Conservation (phyloP, 1,139 yeast species). For the Waltiozyma sp. region DNA sequence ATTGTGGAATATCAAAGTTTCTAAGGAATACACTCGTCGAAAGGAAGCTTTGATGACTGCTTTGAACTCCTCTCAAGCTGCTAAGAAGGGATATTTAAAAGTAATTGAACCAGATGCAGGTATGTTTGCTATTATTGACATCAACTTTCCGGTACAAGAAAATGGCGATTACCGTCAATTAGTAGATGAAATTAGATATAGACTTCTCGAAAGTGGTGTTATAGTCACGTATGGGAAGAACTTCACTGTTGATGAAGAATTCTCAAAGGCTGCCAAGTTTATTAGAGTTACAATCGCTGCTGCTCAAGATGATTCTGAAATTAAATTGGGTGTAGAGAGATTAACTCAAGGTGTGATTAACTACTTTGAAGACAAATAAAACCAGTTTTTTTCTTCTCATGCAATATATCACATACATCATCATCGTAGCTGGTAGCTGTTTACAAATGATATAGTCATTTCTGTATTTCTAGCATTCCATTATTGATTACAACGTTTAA, state of each 20-base stretch:
- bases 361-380: constrained; percentile 25
- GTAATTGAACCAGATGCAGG: constrained; percentile 62
- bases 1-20: constrained; percentile 39
- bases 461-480: background rate
- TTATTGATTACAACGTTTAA: background rate
- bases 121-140: constrained; percentile 56
- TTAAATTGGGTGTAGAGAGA: constrained; percentile 37
- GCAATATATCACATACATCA: no score
- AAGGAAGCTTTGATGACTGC: constrained; percentile 35
- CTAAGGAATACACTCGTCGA: constrained; percentile 45
- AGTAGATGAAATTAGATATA: constrained; percentile 20
- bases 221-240: constrained; percentile 42
- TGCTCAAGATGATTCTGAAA: constrained; percentile 31
- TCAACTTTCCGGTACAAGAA: constrained; percentile 26
- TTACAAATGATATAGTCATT: no score
- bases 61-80: constrained; percentile 25
- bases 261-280: constrained; percentile 27
- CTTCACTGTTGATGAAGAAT: constrained; percentile 33
- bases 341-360: constrained; percentile 34
- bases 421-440: no score
- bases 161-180: constrained; percentile 30
- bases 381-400: no score
- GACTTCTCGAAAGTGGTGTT: constrained; percentile 28
- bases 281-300: constrained; percentile 45
- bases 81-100: constrained; percentile 27